Evolutionary conservation across 1,284 basidiomycete genomes (phyloP).

Genomic region (Irpex lacteus): DNA sequence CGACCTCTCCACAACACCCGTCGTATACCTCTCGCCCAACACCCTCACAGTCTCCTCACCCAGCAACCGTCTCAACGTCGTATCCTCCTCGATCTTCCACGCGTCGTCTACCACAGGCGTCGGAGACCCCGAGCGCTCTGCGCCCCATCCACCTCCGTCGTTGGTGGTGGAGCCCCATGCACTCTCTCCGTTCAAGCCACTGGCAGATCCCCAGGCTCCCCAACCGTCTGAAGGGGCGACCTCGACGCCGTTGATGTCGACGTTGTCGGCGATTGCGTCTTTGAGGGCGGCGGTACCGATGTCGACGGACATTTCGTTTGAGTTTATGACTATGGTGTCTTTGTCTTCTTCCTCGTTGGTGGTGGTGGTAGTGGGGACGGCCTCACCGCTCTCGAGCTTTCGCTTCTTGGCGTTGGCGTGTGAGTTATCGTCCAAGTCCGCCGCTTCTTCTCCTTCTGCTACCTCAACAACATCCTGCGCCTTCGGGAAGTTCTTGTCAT

Average conservation of each 20-base stretch:
- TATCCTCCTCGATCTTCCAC: constrained; percentile 16
- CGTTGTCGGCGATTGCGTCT: constrained; percentile 15
- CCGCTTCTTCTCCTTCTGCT: background rate
- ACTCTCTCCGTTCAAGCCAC: background rate
- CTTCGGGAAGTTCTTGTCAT: background rate
- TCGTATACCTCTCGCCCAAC: constrained; percentile 45
- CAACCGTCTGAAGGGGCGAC: constrained; percentile 3
- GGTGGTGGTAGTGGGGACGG: constrained; percentile 24
- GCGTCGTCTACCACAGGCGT: constrained; percentile 16
- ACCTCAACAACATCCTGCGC: background rate
- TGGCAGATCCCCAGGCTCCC: constrained; percentile 13
- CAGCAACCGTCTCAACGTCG: constrained; percentile 36
- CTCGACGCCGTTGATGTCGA: constrained; percentile 15
- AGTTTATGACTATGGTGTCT: constrained; percentile 20
- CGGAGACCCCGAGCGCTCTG: background rate
- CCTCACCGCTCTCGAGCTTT: constrained; percentile 2
- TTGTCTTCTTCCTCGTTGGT: constrained; percentile 14
- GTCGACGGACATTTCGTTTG: constrained; percentile 13
- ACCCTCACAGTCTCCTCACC: constrained; percentile 35
- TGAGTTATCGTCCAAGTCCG: background rate
- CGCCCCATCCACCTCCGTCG: constrained; percentile 9
- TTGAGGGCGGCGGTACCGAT: constrained; percentile 4
- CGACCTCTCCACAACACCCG: constrained; percentile 51
- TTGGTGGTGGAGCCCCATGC: background rate
- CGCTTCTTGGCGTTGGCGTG: constrained; percentile 11